Evolutionary conservation across 208 protist species (phyloP), one percentile per base, ranked within the genome.

Genomic region (Trypanosoma brucei): DNA sequence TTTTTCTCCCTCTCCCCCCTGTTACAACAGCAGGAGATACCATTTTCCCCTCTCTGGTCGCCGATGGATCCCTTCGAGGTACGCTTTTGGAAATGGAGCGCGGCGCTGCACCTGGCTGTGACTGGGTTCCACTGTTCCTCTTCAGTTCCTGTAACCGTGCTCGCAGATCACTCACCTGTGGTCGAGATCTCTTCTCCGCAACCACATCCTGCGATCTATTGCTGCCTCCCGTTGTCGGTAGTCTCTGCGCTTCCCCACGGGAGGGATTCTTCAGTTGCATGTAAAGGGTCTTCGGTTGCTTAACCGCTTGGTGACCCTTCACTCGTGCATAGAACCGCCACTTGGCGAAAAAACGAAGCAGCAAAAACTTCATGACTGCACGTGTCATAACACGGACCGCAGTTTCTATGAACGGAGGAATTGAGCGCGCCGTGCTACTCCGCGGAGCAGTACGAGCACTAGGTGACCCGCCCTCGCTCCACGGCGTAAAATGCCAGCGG

Each of bases 271-370:
- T 22, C 22, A 22, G 22, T 22, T 22, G 22, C 22, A 22, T 22
- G 22, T 22, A 22, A 22, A 22, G 22, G 22, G 22, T 22, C 22
- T 22, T 22, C 22, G 22, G 22, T 22, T 22, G 52, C 6, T 11
- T 11, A 46, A 9, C 34, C 36, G 45, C 40, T 49, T 44, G 33
- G 5, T 48, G 3, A n/a, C 31, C 30, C 37, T 61, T 51, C 34
- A 55, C 39, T 63, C 35, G 42, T 34, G 40, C 55, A 58, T 57
- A 50, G 37, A 57, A 63, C 44, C 53, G 40, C 68, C 68, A 73
- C 35, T 50, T 67, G 2, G 55, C 42, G 57, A 73, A 73, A 45
- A 67, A 73, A 22, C 60, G 68, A 34, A 73, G 34, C 37, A 67
- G 68, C 37, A 66, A 31, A 62, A 73, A 63, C 22, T 63, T 55